Base-by-base conservation (phyloP, 768 basidiomycete species). In the Saitozyma podzolica region DNA sequence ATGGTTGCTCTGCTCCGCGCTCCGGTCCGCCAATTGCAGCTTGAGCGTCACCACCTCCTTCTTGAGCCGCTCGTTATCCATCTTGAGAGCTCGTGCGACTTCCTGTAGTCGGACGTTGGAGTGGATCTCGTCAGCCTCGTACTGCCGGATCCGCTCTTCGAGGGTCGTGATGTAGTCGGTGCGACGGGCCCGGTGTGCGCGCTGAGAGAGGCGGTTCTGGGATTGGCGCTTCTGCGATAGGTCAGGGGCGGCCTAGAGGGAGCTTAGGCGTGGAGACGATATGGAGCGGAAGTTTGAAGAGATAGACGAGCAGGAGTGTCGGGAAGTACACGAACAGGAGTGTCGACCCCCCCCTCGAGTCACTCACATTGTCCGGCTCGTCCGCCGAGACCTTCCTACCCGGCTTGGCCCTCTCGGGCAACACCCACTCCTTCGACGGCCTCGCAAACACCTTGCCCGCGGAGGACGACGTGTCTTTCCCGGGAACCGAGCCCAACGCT, bases 321-420 rank as follows among this genome's bases (percentile, higher is more conserved):
- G 29, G 29, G 5, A 29, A 29, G 29, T 29, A 29, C 29, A 29
- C 29, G 29, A 29, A 5, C 29, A 29, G 29, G 41, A n/a, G 17
- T 8, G 29, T 29, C 29, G 29, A 11, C 6, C 16, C 14, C 52
- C 52, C 20, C 39, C 52, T n/a, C 20, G 19, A 29, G 11, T 20
- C 41, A 70, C 74, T 67, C 69, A 75, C 74, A 48, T 69, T 67
- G 50, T 75, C 74, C 9, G 72, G 74, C 53, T 75, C 71, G 47
- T 72, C 74, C 14, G 53, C 62, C 11, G 63, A 62, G 51, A 73
- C 69, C 52, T 79, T 79, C 40, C 78, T 59, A 14, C 78, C 78
- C 1, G 78, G 78, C 57, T 79, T 79, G 0, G 78, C 76, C 7
- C 78, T 61, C 53, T 79, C 74, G 29, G 78, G 78, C n/a, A 79